Percentiles rank a stretch among this genome's conserved stretches.
These are phyloP conservation scores for Verticillium zaregamsianum DNA, from an alignment of 2,329 filamentous ascomycete species.

Conservation along the genomic window DNA sequence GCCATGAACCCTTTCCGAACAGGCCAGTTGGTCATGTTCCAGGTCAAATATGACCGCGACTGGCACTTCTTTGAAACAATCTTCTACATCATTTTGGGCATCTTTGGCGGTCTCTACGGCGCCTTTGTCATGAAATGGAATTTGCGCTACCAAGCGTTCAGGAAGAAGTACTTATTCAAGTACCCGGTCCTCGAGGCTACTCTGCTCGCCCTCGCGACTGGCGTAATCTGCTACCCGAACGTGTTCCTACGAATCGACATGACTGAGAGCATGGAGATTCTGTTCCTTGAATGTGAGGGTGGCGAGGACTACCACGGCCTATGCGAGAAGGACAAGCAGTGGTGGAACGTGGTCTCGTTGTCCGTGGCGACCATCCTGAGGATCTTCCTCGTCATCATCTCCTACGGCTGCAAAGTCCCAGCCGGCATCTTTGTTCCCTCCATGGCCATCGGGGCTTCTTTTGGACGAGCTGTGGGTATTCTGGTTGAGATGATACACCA, in stretches of 20 bases:
- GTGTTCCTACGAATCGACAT: slow-evolving; percentile 95
- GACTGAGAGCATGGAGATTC: slow-evolving; percentile 98
- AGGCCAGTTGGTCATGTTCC: slow-evolving; percentile 98
- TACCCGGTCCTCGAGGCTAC: slow-evolving; percentile 87
- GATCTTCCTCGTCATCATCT: slow-evolving; percentile 84
- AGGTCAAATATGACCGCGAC: slow-evolving; percentile 88
- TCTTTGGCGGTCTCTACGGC: slow-evolving; percentile 92
- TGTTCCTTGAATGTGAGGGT: slow-evolving; percentile 91
- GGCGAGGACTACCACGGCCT: slow-evolving; percentile 84
- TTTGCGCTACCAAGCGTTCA: slow-evolving; percentile 81
- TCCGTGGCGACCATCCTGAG: slow-evolving; percentile 76
- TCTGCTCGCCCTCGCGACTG: slow-evolving; percentile 75
- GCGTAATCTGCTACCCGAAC: slow-evolving; percentile 94
- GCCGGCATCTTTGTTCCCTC: slow-evolving; percentile 97
- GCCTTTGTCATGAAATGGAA: slow-evolving; percentile 99
- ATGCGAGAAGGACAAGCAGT: slow-evolving; percentile 74
- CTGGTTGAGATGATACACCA: slow-evolving; percentile 87
- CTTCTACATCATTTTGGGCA: slow-evolving; percentile 85
- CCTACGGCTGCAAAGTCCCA: slow-evolving; percentile 96
- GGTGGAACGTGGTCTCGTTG: slow-evolving; percentile 74
- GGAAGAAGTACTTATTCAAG: slow-evolving; percentile 83
- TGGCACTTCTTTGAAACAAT: slow-evolving; percentile 98
- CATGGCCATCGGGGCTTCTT: slow-evolving; percentile 94
- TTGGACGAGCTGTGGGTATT: slow-evolving; percentile 91
- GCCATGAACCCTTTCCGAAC: slow-evolving; percentile 98